These are phyloP conservation scores for Psophocarpus tetragonolobus DNA, from an alignment of 306 rosid species.

Conservation along the genomic window DNA sequence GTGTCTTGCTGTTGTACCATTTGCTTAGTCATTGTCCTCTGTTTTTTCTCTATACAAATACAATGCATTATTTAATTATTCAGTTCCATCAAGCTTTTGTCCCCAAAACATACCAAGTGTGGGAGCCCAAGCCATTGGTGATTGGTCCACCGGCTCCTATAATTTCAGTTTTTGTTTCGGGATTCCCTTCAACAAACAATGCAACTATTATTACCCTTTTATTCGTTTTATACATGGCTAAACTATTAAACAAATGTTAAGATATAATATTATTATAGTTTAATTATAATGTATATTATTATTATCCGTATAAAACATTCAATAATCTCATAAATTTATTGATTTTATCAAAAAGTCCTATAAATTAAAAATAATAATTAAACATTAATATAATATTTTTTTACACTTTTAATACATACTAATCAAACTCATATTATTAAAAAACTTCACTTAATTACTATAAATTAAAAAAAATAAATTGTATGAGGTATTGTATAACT, in stretches of 20 bases:
- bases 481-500: background rate
- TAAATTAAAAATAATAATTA: too few species aligned
- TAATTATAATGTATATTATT: too few species aligned
- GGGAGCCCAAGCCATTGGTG: background rate
- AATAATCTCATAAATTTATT: too few species aligned
- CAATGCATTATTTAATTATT: slow-evolving; percentile 5
- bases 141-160: background rate
- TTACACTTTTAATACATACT: too few species aligned
- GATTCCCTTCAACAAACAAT: too few species aligned
- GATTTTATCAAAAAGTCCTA: too few species aligned
- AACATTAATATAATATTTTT: too few species aligned
- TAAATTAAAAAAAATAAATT: background rate
- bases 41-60: background rate
- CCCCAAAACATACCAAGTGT: background rate
- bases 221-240: background rate
- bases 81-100: background rate
- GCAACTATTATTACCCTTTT: background rate
- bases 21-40: slow-evolving; percentile 28
- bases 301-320: too few species aligned
- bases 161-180: background rate
- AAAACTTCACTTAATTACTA: background rate
- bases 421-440: too few species aligned
- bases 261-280: too few species aligned
- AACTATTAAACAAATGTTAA: background rate
- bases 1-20: slow-evolving; percentile 37